These are phyloP conservation scores for Candida buenavistaensis DNA, from an alignment of 1,139 yeast species.

Conservation along the genomic window DNA sequence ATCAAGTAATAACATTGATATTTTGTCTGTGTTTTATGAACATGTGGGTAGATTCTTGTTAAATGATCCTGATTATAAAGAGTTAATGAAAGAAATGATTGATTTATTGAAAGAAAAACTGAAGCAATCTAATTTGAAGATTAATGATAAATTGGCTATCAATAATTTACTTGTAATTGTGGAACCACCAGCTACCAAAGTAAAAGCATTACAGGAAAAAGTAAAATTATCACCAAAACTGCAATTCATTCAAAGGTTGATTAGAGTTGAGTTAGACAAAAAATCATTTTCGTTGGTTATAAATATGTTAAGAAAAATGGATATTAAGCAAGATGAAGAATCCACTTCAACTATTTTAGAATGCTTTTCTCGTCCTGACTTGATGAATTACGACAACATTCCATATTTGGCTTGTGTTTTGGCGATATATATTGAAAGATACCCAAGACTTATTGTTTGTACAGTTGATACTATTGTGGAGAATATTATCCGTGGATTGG, in stretches of 20 bases:
- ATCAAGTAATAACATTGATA: conserved; percentile 61
- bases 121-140: conserved; percentile 49
- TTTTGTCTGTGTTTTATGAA: conserved; percentile 67
- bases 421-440: conserved; percentile 28
- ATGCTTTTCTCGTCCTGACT: conserved; percentile 62
- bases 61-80: conserved; percentile 59
- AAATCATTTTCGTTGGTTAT: conserved; percentile 36
- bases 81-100: conserved; percentile 64
- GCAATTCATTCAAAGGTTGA: conserved; percentile 49
- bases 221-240: conserved; percentile 38
- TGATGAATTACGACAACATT: conserved; percentile 58
- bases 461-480: conserved; percentile 71
- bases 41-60: conserved; percentile 70
- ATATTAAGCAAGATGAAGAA: conserved; percentile 44
- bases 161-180: conserved; percentile 59
- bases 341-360: conserved; percentile 43
- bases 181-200: conserved; percentile 53
- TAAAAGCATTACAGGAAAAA: conserved; percentile 23
- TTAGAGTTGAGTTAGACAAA: conserved; percentile 50
- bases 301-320: conserved; percentile 43
- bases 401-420: conserved; percentile 51
- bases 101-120: conserved; percentile 53
- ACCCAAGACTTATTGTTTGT: conserved; percentile 37
- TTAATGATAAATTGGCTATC: conserved; percentile 60
- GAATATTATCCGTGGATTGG: conserved; percentile 63